These are phyloP conservation scores for Podaxis sp. DNA, from an alignment of 768 basidiomycete species.

Conservation along the genomic window DNA sequence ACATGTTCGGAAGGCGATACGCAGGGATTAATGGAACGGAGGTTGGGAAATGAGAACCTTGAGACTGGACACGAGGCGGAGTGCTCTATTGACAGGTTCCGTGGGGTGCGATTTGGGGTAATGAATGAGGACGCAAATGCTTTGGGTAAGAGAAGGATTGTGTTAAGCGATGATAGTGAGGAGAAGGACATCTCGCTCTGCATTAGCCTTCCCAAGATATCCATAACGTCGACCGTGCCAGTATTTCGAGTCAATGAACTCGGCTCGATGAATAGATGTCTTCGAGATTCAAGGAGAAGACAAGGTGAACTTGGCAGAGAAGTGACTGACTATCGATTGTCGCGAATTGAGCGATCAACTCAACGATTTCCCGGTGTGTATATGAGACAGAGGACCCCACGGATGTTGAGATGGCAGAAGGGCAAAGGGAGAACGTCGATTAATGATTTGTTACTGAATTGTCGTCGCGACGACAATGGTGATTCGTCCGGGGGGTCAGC, in stretches of 20 bases:
- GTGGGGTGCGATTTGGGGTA: not conserved
- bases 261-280: not conserved
- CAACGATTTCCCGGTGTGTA: not conserved
- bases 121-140: not conserved
- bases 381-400: not conserved
- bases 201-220: not conserved
- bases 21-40: not conserved
- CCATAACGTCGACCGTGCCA: not conserved
- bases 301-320: not conserved
- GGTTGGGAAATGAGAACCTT: not conserved
- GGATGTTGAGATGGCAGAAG: not conserved
- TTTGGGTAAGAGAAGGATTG: not conserved
- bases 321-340: not conserved
- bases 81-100: not conserved
- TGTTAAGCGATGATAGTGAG: not conserved
- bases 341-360: not conserved
- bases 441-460: not conserved
- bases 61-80: not conserved
- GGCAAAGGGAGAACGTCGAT: not conserved
- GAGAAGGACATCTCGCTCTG: not conserved
- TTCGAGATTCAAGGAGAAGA: not conserved
- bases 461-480: not conserved
- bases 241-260: not conserved
- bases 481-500: no score
- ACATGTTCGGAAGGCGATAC: not conserved